These are phyloP conservation scores for Zymoseptoria tritici DNA, from an alignment of 2,329 filamentous ascomycete species.

Conservation along the genomic window DNA sequence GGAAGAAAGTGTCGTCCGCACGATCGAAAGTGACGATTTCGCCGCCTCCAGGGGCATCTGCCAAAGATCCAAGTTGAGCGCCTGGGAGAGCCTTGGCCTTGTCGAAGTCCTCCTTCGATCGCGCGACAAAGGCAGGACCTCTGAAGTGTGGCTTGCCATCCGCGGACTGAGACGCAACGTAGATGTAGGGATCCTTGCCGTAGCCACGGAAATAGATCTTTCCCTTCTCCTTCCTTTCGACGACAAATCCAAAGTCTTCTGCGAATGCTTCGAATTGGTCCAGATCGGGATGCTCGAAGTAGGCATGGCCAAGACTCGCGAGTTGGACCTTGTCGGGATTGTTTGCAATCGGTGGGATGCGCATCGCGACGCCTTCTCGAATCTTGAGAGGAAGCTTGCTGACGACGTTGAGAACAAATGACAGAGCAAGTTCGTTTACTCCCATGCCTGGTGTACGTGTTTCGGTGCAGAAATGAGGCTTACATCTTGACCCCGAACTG, in stretches of 20 bases:
- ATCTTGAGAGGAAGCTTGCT: constrained; percentile 1
- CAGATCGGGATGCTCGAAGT: constrained; percentile 8
- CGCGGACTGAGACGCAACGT: constrained; percentile 5
- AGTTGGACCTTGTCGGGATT: constrained; percentile 7
- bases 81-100: constrained; percentile 3
- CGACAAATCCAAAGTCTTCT: constrained; percentile 7
- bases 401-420: constrained; percentile 1
- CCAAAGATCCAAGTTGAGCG: not conserved
- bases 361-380: constrained; percentile 3
- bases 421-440: not conserved
- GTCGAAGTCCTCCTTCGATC: constrained; percentile 6
- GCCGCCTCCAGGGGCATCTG: constrained; percentile 4
- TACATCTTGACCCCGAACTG: not conserved
- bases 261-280: constrained; percentile 6
- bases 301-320: constrained; percentile 4
- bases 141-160: constrained; percentile 5
- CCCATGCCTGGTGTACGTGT: not conserved
- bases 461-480: not conserved
- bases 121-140: constrained; percentile 10
- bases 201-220: constrained; percentile 9
- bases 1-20: constrained; percentile 5
- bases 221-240: not conserved
- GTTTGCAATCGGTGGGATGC: constrained; percentile 6
- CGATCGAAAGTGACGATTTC: constrained; percentile 5
- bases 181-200: constrained; percentile 9